Conservation (phyloP, 106 monocot genomes). For the Apostasia ramifera region DNA sequence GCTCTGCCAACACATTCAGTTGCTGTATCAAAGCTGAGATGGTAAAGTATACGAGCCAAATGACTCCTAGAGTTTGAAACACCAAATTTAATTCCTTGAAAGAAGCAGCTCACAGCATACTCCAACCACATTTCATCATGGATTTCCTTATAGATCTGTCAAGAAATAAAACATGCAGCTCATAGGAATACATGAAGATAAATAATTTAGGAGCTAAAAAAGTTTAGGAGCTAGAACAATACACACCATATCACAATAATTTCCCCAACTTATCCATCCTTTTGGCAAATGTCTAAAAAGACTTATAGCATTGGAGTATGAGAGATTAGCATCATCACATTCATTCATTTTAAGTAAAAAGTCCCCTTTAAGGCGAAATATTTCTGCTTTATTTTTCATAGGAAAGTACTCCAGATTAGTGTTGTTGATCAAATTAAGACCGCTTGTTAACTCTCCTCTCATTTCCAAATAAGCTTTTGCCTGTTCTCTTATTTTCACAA, state of each 20-base stretch:
- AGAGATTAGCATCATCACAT: constrained; percentile 76
- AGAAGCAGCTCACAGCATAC: constrained; percentile 92
- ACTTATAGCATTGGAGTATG: constrained; percentile 78
- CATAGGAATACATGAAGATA: not conserved
- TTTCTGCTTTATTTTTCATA: constrained; percentile 88
- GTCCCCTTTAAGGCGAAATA: constrained; percentile 92
- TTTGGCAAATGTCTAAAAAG: constrained; percentile 92
- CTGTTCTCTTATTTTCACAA: constrained; percentile 98
- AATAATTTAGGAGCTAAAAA: not conserved
- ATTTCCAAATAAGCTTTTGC: constrained; percentile 98
- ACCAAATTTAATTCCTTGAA: constrained; percentile 94
- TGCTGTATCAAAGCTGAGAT: constrained; percentile 91
- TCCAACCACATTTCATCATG: constrained; percentile 90
- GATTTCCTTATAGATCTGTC: constrained; percentile 89
- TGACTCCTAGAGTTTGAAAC: constrained; percentile 94
- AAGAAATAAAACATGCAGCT: constrained; percentile 1
- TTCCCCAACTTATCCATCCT: constrained; percentile 99
- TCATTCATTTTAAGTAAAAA: constrained; percentile 92
- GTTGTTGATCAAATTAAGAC: constrained; percentile 90
- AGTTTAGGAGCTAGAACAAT: not conserved
- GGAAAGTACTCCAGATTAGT: constrained; percentile 99
- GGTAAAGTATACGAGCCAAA: constrained; percentile 93
- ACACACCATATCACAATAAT: constrained; percentile 93
- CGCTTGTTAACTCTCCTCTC: constrained; percentile 89
- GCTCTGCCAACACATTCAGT: constrained; percentile 82